phyloP scores from a whole-genome alignment of 768 basidiomycete genomes.

The Mycena indigotica region DNA sequence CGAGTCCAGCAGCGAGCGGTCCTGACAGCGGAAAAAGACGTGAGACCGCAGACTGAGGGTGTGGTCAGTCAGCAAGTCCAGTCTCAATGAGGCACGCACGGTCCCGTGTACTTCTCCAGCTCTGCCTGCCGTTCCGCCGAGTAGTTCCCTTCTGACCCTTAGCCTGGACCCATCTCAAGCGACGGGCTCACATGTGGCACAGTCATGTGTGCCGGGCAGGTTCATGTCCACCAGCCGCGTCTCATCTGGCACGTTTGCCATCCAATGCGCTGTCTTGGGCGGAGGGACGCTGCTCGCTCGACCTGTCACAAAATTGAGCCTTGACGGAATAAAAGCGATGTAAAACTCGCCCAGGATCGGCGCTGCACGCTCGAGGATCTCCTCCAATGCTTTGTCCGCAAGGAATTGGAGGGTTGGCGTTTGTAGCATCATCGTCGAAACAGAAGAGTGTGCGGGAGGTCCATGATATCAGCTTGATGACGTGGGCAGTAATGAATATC shows the following conservation, averaged over 20 bases:
- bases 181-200: constrained; percentile 42
- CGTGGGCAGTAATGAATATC: no score
- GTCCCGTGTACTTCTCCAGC: constrained; percentile 45
- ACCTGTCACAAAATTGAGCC: neutral
- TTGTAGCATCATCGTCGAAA: no score
- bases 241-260: constrained; percentile 45
- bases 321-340: neutral
- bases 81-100: constrained; percentile 31
- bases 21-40: constrained; percentile 43
- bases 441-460: no score
- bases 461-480: no score
- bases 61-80: neutral
- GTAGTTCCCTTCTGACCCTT: constrained; percentile 43
- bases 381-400: constrained; percentile 27
- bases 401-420: neutral
- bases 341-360: constrained; percentile 33
- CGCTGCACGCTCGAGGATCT: constrained; percentile 33
- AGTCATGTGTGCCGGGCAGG: constrained; percentile 56
- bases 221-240: constrained; percentile 51
- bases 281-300: constrained; percentile 15
- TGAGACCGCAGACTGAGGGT: constrained; percentile 36
- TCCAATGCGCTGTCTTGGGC: constrained; percentile 46
- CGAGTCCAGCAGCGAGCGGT: constrained; percentile 47
- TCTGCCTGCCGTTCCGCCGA: constrained; percentile 43
- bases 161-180: neutral